Evolutionary conservation across 495 filamentous ascomycete genomes (phyloP), one percentile per base, ranked within the genome.

Genomic region (Hypoxylon cercidicola): DNA sequence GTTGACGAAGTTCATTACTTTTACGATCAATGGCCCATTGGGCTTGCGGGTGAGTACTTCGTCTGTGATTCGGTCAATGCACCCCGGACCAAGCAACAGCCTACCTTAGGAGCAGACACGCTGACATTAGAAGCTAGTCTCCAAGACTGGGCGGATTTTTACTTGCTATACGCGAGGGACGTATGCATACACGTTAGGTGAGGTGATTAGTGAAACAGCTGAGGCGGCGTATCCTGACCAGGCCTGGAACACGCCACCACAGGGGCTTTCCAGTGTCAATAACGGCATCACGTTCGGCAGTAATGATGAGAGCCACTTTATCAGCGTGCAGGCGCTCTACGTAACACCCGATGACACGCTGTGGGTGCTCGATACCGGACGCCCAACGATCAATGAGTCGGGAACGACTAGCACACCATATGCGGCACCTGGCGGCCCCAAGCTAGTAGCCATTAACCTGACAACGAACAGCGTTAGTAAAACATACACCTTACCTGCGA

Each of bases 1-100:
- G 64, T 81, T 0, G 77, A 81, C 50, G 72, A 76, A 28, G 65
- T 71, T 10, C 74, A 80, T 49, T 77, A 76, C 51, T 80, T 76
- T 60, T 78, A 80, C 53, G 74, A 77, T 40, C 70, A 80, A 66
- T 78, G 77, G 77, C 78, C 78, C 12, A 79, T 77, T 37, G 78
- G 74, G 5, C 66, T 78, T 20, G 45, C 55, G 1, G 34, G 34
- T 37, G 13, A 23, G 16, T 20, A 0, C 23, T 25, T 32, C 23
- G 23, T 25, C 23, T 25, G 2, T 5, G 23, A 25, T 25, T n/a
- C n/a, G n/a, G n/a, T n/a, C n/a, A n/a, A n/a, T n/a, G n/a, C n/a
- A n/a, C n/a, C n/a, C n/a, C n/a, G n/a, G n/a, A n/a, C n/a, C n/a
- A n/a, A n/a, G n/a, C n/a, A n/a, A n/a, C n/a, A n/a, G n/a, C n/a